These are phyloP conservation scores for Lactifluus piperatus DNA, from an alignment of 768 basidiomycete species.

Conservation along the genomic window DNA sequence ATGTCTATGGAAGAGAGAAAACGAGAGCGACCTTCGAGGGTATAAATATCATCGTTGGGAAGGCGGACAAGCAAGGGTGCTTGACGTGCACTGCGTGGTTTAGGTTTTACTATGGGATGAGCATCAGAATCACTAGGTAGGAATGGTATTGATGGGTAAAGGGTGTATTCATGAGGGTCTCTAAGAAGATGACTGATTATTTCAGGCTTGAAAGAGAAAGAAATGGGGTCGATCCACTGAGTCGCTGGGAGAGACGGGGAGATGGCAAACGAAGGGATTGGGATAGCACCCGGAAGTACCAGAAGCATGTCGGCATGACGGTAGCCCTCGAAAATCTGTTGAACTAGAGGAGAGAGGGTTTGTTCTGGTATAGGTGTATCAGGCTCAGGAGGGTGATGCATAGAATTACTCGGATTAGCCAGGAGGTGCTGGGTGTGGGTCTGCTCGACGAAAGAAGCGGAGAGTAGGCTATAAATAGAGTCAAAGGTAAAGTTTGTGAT, in stretches of 20 bases:
- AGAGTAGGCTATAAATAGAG: slow-evolving; percentile 71
- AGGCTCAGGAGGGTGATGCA: neutral
- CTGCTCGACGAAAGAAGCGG: slow-evolving; percentile 39
- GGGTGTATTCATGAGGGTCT: slow-evolving; percentile 24
- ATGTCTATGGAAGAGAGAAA: slow-evolving; percentile 55
- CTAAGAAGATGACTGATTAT: slow-evolving; percentile 36
- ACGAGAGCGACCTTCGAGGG: slow-evolving; percentile 39
- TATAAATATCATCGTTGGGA: slow-evolving; percentile 43
- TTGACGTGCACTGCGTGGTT: slow-evolving; percentile 34
- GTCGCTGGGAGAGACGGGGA: slow-evolving; percentile 49
- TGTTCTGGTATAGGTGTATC: slow-evolving; percentile 47
- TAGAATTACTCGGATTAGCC: neutral
- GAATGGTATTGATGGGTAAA: slow-evolving; percentile 40
- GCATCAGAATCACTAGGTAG: slow-evolving; percentile 9
- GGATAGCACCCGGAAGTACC: slow-evolving; percentile 63
- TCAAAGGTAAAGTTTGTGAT: slow-evolving; percentile 84
- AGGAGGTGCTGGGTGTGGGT: slow-evolving; percentile 8
- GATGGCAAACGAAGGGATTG: slow-evolving; percentile 60
- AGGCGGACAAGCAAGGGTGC: slow-evolving; percentile 69
- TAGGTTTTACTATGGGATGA: slow-evolving; percentile 19
- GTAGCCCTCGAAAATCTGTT: slow-evolving; percentile 58
- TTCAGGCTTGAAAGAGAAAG: slow-evolving; percentile 38
- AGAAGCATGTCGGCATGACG: slow-evolving; percentile 62
- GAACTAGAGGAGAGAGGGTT: slow-evolving; percentile 49
- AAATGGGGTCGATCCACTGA: slow-evolving; percentile 48